A percentile compares a stretch with the other conserved stretches of the same genome.
Evolutionary conservation across 331 rosid species (phyloP).

Genomic region (Erythrophleum ivorense): DNA sequence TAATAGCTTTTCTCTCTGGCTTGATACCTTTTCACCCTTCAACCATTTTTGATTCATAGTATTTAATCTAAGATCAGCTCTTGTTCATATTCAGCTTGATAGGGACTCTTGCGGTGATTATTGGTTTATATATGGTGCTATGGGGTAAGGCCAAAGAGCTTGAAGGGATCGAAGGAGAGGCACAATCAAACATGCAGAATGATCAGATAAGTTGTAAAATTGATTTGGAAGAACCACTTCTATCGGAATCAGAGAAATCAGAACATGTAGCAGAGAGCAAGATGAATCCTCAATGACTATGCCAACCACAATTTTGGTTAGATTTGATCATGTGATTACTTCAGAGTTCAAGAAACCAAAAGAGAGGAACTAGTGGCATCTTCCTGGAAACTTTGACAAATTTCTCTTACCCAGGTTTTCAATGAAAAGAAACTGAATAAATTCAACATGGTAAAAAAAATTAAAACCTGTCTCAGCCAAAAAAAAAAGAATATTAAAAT

Average conservation of each 20-base stretch:
- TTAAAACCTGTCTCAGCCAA: no score
- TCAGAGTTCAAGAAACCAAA: neutral
- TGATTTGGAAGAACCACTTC: slow-evolving; percentile 62
- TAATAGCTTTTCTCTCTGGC: no score
- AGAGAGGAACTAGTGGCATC: slow-evolving; percentile 10
- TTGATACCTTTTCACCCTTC: no score
- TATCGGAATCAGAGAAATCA: slow-evolving; percentile 33
- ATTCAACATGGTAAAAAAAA: no score
- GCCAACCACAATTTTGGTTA: slow-evolving; percentile 27
- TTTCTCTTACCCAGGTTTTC: slow-evolving; percentile 26
- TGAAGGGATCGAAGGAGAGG: slow-evolving; percentile 39
- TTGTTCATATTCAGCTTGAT: slow-evolving; percentile 52
- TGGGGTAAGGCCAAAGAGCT: slow-evolving; percentile 73
- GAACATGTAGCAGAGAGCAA: slow-evolving; percentile 37
- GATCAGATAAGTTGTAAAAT: slow-evolving; percentile 31
- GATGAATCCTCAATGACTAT: slow-evolving; percentile 11
- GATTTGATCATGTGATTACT: slow-evolving; percentile 15
- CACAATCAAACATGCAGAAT: slow-evolving; percentile 30
- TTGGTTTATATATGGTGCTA: slow-evolving; percentile 68
- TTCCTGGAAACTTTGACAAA: neutral
- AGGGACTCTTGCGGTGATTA: slow-evolving; percentile 61
- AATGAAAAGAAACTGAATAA: neutral
- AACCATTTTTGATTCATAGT: no score
- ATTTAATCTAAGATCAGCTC: neutral
- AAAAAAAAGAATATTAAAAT: no score